Evolutionary conservation across 768 basidiomycete genomes (phyloP).

Genomic region (Russula earlei): DNA sequence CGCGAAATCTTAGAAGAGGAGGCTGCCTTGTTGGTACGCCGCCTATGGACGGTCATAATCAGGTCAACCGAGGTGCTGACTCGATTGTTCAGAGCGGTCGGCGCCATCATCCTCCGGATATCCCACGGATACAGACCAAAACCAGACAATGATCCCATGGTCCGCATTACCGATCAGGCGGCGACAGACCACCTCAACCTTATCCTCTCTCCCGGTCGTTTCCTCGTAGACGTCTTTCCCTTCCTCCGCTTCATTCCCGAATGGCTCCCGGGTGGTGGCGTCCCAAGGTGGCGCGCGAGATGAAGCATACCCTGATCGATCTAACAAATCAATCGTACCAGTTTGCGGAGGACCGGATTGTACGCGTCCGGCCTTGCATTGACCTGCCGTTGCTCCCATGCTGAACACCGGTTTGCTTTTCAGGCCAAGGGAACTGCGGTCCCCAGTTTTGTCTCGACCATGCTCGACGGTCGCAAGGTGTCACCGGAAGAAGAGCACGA

Average conservation of each 20-base stretch:
- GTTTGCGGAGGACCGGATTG: slow-evolving; percentile 18
- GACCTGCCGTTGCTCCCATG: neutral
- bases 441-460: slow-evolving; percentile 15
- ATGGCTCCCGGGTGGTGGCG: slow-evolving; percentile 23
- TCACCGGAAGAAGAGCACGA: slow-evolving; percentile 15
- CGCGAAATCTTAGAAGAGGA: slow-evolving; percentile 18
- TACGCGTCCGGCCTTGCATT: neutral
- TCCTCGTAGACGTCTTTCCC: slow-evolving; percentile 22
- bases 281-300: slow-evolving; percentile 20
- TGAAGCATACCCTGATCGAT: slow-evolving; percentile 16
- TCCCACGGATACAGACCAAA: slow-evolving; percentile 19
- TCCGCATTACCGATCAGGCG: slow-evolving; percentile 21
- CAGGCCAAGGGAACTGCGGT: slow-evolving; percentile 18
- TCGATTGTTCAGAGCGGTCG: slow-evolving; percentile 13
- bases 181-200: slow-evolving; percentile 17
- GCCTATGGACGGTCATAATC: slow-evolving; percentile 13
- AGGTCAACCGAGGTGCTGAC: neutral
- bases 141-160: slow-evolving; percentile 16
- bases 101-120: slow-evolving; percentile 19
- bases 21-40: slow-evolving; percentile 8
- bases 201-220: slow-evolving; percentile 13
- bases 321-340: slow-evolving; percentile 16
- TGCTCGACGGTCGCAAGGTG: slow-evolving; percentile 14
- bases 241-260: slow-evolving; percentile 21
- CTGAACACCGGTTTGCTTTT: neutral